These are phyloP conservation scores for Daedaleopsis nitida DNA, from an alignment of 768 basidiomycete species.

Conservation along the genomic window DNA sequence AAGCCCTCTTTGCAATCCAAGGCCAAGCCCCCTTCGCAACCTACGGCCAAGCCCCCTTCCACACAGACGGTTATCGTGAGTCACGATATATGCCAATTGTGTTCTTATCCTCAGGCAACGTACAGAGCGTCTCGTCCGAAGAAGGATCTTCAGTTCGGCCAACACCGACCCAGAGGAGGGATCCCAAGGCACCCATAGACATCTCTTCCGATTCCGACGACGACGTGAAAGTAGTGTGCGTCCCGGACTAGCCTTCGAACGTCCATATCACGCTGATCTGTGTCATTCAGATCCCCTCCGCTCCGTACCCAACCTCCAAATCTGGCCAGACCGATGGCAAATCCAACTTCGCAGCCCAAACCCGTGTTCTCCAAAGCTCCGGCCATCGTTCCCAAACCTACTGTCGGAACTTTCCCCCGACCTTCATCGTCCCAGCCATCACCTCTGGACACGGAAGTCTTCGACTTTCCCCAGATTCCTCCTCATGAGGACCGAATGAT, in stretches of 20 bases:
- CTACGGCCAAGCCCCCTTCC: not conserved
- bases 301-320: conserved; percentile 19
- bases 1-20: not conserved
- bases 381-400: conserved; percentile 38
- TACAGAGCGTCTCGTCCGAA: conserved; percentile 10
- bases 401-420: conserved; percentile 28
- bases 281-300: conserved; percentile 2
- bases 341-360: not conserved
- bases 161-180: not conserved
- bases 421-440: conserved; percentile 8
- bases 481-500: conserved; percentile 18
- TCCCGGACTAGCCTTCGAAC: not conserved
- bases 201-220: conserved; percentile 30
- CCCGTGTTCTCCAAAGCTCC: conserved; percentile 14
- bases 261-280: not conserved
- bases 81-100: not conserved
- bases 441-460: not conserved
- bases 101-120: not conserved
- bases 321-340: not conserved
- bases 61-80: conserved; percentile 17
- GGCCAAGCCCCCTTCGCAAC: not conserved
- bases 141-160: not conserved
- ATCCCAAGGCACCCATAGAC: conserved; percentile 7
- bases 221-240: conserved; percentile 15
- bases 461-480: conserved; percentile 3